phyloP scores from a whole-genome alignment of 1,284 basidiomycete species.

The Neolentinus lepideus region DNA sequence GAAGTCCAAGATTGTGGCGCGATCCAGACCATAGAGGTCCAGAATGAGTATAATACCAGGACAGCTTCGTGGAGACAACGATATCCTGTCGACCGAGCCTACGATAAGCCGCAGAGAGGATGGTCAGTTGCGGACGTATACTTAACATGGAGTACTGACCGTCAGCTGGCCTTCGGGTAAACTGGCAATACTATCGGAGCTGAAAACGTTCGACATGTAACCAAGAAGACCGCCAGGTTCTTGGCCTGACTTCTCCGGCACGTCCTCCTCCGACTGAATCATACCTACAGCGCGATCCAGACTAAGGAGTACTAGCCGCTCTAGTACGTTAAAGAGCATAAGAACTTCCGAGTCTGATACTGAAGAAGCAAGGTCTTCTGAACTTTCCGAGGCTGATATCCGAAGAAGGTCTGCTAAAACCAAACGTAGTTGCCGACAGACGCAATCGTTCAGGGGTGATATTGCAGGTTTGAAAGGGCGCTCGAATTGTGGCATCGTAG shows the following conservation, averaged over 20 bases:
- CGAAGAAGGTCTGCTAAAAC: constrained; percentile 50
- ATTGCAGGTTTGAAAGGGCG: constrained; percentile 61
- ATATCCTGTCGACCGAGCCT: constrained; percentile 67
- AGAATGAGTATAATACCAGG: constrained; percentile 61
- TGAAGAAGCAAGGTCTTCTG: constrained; percentile 34
- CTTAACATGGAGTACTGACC: constrained; percentile 30
- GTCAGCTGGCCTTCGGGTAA: constrained; percentile 37
- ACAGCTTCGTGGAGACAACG: constrained; percentile 67
- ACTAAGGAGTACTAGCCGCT: constrained; percentile 69
- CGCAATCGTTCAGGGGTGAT: constrained; percentile 74
- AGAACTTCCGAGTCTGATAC: constrained; percentile 80
- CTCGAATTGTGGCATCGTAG: constrained; percentile 82
- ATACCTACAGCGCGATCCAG: constrained; percentile 46
- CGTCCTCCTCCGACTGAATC: constrained; percentile 50
- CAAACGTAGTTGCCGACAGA: constrained; percentile 69
- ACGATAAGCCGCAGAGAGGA: constrained; percentile 8
- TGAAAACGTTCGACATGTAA: constrained; percentile 76
- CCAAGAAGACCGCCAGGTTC: constrained; percentile 69
- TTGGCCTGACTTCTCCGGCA: constrained; percentile 41
- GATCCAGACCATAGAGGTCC: constrained; percentile 54
- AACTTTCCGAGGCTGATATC: constrained; percentile 23
- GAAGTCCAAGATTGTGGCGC: constrained; percentile 38
- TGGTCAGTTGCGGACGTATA: background rate
- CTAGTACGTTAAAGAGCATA: constrained; percentile 78
- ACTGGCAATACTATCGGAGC: constrained; percentile 43